phyloP scores from a whole-genome alignment of 768 basidiomycete genomes.

The Trametes cingulata region DNA sequence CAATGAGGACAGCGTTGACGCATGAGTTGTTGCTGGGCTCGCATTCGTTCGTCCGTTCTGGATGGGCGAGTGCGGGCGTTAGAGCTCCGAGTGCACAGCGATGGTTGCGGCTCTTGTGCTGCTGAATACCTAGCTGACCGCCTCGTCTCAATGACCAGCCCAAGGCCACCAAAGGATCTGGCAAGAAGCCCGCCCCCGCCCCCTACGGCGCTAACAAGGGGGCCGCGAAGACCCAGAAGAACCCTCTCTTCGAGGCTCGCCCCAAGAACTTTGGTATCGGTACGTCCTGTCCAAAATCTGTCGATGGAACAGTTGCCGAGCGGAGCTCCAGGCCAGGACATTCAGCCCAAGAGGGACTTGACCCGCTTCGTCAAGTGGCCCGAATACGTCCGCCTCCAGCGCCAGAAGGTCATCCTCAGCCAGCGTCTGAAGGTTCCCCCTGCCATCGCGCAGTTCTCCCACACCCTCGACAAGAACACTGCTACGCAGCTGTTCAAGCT shows the following conservation, averaged over 20 bases:
- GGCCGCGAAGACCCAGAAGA: slow-evolving; percentile 74
- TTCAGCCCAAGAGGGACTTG: slow-evolving; percentile 85
- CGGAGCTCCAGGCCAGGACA: slow-evolving; percentile 74
- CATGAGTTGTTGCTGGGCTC: slow-evolving; percentile 44
- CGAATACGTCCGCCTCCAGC: slow-evolving; percentile 95
- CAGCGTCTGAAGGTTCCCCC: slow-evolving; percentile 98
- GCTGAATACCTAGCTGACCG: slow-evolving; percentile 27
- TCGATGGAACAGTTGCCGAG: neutral
- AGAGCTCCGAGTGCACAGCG: slow-evolving; percentile 53
- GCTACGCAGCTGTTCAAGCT: slow-evolving; percentile 98
- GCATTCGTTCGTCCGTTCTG: slow-evolving; percentile 17
- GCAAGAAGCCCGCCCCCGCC: slow-evolving; percentile 85
- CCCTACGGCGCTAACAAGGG: slow-evolving; percentile 78
- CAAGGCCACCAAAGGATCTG: slow-evolving; percentile 68
- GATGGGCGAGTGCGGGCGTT: slow-evolving; percentile 37
- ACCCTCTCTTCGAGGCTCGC: slow-evolving; percentile 91
- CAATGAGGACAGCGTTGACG: slow-evolving; percentile 38
- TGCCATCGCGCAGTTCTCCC: slow-evolving; percentile 96
- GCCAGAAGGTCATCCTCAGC: slow-evolving; percentile 97
- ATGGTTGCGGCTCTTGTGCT: slow-evolving; percentile 33
- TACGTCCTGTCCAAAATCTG: slow-evolving; percentile 32
- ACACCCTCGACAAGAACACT: slow-evolving; percentile 99
- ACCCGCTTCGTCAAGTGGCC: slow-evolving; percentile 99
- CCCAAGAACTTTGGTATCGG: slow-evolving; percentile 97
- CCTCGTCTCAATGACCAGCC: slow-evolving; percentile 94